Percentiles rank a stretch among this genome's conserved stretches.
Conservation (phyloP, 2,329 filamentous ascomycete species). For the Trichoderma atrobrunneum region DNA sequence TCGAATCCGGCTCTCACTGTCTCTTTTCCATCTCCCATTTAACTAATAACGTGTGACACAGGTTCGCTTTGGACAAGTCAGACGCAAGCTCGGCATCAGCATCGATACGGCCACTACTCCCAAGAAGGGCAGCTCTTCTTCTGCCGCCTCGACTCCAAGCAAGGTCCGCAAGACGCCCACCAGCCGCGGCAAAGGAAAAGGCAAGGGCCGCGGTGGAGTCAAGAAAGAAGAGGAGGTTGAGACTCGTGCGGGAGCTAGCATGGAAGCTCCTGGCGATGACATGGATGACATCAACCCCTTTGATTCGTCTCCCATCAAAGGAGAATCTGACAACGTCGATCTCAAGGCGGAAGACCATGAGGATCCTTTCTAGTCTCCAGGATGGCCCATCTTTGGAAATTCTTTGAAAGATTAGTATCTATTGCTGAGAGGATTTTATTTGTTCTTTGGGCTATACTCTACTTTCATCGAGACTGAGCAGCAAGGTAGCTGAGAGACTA, state of each 20-base stretch:
- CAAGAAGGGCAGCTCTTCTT: slow-evolving; percentile 26
- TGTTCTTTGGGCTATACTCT: neutral
- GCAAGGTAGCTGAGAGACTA: neutral
- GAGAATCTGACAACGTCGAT: neutral
- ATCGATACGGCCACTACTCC: slow-evolving; percentile 24
- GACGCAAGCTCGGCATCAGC: slow-evolving; percentile 44
- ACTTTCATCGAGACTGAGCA: neutral
- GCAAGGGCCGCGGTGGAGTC: slow-evolving; percentile 23
- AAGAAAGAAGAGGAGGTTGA: slow-evolving; percentile 26
- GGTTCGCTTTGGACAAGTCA: slow-evolving; percentile 51
- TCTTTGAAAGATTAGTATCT: neutral
- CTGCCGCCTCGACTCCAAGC: slow-evolving; percentile 23
- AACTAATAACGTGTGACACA: slow-evolving; percentile 21
- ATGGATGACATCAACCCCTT: slow-evolving; percentile 5
- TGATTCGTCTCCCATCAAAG: slow-evolving; percentile 20
- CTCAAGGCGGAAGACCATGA: slow-evolving; percentile 8
- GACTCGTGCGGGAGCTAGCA: slow-evolving; percentile 1
- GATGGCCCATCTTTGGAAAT: neutral
- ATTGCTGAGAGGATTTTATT: neutral
- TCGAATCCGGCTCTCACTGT: neutral
- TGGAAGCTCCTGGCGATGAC: slow-evolving; percentile 16
- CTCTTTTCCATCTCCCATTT: neutral
- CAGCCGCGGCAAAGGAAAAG: slow-evolving; percentile 26
- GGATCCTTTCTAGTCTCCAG: slow-evolving; percentile 18
- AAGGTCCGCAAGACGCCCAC: slow-evolving; percentile 33